Evolutionary conservation across 2,329 filamentous ascomycete species (phyloP), one percentile per base, ranked within the genome.

Genomic region (Lecanicillium sp.): DNA sequence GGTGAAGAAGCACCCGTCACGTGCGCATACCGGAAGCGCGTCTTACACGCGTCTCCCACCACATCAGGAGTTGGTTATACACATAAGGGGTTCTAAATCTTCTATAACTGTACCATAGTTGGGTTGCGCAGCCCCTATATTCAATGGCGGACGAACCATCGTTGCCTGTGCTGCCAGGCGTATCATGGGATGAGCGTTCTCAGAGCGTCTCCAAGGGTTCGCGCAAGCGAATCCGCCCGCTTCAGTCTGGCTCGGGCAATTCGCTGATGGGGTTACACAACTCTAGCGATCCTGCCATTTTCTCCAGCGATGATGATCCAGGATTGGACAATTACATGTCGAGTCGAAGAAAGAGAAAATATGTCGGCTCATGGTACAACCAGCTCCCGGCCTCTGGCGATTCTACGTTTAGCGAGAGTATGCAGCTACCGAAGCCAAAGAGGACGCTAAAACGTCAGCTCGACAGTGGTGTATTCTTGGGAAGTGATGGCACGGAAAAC

Each of bases 241-340:
- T 41, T 22, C 34, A 41, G 28, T 33, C 40, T 11, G 34, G 34
- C 32, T 35, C 41, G 16, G 41, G 37, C 18, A 40, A 20, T 17
- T 34, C 36, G 13, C 37, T 33, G 29, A 33, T 33, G n/a, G 37
- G 33, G 5, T 18, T 40, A 17, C 39, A 38, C 52, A 77, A 78
- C 52, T 85, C 80, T 15, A 85, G 82, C 52, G 82, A 86, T 50
- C 80, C 80, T 4, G 71, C 78, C 35, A 57, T 85, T 18, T 86
- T 86, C 57, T 85, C 80, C 4, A 81, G 78, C 54, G 82, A 86
- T 43, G 80, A 85, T 50, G 80, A 84, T 41, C 77, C 78, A 3
- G 72, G 73, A 2, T 56, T 80, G 34, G 78, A 83, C 43, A 80
- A 81, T 49, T 84, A 84, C 51, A 62, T 67, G 17, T 62, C 71